These are phyloP conservation scores for Neurospora sp. DNA, from an alignment of 495 filamentous ascomycete species.

Conservation along the genomic window DNA sequence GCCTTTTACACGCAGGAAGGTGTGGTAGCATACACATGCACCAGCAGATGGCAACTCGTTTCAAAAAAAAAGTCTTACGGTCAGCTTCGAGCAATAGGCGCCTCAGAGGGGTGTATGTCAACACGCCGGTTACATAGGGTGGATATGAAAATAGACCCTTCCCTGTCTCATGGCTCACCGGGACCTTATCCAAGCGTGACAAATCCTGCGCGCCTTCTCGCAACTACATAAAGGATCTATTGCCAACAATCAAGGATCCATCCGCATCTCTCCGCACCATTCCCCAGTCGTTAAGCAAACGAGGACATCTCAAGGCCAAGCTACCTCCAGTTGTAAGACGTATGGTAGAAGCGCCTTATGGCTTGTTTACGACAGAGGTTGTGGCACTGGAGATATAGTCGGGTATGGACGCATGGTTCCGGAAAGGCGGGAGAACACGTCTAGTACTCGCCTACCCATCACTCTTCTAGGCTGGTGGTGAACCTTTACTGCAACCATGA, in stretches of 20 bases:
- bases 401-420: neutral
- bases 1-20: neutral
- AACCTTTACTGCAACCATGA: neutral
- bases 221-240: neutral
- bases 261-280: neutral
- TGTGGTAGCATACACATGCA: neutral
- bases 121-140: neutral
- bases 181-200: neutral
- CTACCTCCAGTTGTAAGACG: neutral
- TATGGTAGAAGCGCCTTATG: neutral
- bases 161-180: neutral
- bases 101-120: neutral
- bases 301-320: neutral
- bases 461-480: neutral
- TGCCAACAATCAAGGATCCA: neutral
- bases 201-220: neutral
- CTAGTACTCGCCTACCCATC: neutral
- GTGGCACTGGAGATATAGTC: neutral
- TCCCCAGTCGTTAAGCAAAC: neutral
- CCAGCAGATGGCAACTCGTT: neutral
- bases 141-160: neutral
- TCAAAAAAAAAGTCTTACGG: neutral
- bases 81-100: neutral
- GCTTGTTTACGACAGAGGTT: neutral
- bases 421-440: neutral